Evolutionary conservation across 2,329 filamentous ascomycete species (phyloP).

Genomic region (Ophiosphaerella herpotricha): DNA sequence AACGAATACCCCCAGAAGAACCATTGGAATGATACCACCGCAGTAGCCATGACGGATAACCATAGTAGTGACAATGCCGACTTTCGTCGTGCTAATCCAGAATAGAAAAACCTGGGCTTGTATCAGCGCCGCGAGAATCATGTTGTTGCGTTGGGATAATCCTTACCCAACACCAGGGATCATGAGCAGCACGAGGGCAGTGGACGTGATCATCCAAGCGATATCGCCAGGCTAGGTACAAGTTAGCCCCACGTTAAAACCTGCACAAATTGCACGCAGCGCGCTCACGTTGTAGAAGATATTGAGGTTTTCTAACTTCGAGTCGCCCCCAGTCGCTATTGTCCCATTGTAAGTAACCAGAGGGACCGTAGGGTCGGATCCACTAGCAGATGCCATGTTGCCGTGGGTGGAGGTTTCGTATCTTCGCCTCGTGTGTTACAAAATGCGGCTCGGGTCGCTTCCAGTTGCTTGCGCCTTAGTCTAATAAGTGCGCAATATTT

Average conservation of each 20-base stretch:
- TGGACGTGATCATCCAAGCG: constrained; percentile 76
- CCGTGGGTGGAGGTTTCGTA: constrained; percentile 11
- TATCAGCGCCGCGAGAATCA: constrained; percentile 2
- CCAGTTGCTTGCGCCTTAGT: neutral
- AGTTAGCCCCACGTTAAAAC: constrained; percentile 32
- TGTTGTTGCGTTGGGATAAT: constrained; percentile 8
- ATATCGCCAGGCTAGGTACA: constrained; percentile 72
- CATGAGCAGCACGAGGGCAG: constrained; percentile 86
- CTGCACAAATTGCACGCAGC: constrained; percentile 6
- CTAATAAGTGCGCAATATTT: neutral
- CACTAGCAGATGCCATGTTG: constrained; percentile 33
- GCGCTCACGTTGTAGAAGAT: constrained; percentile 75
- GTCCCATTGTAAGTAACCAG: constrained; percentile 61
- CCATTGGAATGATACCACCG: constrained; percentile 86
- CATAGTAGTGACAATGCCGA: constrained; percentile 86
- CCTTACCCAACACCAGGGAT: constrained; percentile 80
- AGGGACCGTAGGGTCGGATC: constrained; percentile 37
- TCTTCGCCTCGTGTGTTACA: neutral
- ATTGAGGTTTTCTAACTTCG: constrained; percentile 74
- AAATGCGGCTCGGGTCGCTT: constrained; percentile 1
- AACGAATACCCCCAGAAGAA: constrained; percentile 94
- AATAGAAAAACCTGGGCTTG: constrained; percentile 77
- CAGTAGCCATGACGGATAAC: constrained; percentile 80
- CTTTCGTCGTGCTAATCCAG: constrained; percentile 84
- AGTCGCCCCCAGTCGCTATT: constrained; percentile 66